Evolutionary conservation across 176 grass and related monocot species (phyloP).

Genomic region (Eleusine coracana): DNA sequence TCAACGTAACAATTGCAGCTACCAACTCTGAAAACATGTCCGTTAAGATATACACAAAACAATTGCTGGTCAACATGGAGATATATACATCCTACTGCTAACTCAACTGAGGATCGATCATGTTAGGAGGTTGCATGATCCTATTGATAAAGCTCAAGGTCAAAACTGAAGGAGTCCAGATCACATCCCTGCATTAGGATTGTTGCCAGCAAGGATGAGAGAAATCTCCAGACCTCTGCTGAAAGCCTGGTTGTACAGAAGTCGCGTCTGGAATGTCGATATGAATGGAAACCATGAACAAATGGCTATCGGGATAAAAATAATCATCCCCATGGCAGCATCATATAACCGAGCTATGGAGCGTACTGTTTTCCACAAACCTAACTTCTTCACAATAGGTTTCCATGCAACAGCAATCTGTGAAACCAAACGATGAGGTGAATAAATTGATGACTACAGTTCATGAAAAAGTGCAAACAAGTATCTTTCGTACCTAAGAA

Average conservation of each 20-base stretch:
- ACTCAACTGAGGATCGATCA: not conserved
- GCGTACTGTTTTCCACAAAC: constrained; percentile 67
- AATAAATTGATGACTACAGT: not conserved
- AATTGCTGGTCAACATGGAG: constrained; percentile 19
- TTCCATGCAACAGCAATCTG: constrained; percentile 86
- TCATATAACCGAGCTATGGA: constrained; percentile 74
- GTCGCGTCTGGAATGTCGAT: constrained; percentile 89
- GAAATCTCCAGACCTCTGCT: constrained; percentile 97
- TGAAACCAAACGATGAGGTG: constrained; percentile 13
- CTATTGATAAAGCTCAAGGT: not conserved
- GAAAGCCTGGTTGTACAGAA: constrained; percentile 93
- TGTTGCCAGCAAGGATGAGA: constrained; percentile 91
- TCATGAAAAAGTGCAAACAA: not conserved
- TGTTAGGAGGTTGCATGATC: constrained; percentile 6
- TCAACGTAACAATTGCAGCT: not conserved
- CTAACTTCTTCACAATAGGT: constrained; percentile 58
- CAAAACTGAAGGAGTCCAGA: not conserved
- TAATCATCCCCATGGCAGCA: constrained; percentile 72
- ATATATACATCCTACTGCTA: constrained; percentile 51
- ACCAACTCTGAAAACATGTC: not conserved
- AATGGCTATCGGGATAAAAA: constrained; percentile 71
- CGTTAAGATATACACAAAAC: not conserved
- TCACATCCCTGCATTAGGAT: constrained; percentile 76
- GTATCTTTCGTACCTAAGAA: not conserved
- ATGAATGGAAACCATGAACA: constrained; percentile 85